Conservation (phyloP, 2,329 filamentous ascomycete species). For the Orbilia javanica region DNA sequence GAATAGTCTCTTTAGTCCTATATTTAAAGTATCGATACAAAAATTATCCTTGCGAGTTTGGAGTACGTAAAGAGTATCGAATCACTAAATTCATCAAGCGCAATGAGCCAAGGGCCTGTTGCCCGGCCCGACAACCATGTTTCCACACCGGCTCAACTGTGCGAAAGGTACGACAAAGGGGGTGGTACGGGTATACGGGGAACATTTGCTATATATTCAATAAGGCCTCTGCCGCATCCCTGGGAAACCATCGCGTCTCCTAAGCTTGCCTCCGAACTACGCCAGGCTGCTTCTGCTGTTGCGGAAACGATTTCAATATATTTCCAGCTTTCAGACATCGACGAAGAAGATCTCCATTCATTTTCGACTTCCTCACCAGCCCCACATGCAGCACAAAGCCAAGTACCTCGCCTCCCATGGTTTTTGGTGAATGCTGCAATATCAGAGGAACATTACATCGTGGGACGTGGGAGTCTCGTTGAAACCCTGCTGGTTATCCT, state of each 20-base stretch:
- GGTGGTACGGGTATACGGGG: constrained; percentile 28
- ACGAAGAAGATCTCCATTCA: constrained; percentile 27
- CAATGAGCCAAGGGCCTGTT: constrained; percentile 17
- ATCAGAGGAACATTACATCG: constrained; percentile 26
- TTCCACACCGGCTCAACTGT: constrained; percentile 39
- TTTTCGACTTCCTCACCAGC: constrained; percentile 27
- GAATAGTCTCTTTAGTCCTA: background rate
- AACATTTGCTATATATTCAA: constrained; percentile 44
- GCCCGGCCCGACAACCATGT: background rate
- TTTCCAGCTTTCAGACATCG: constrained; percentile 10
- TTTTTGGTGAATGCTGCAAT: constrained; percentile 48
- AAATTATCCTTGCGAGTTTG: background rate
- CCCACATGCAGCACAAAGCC: constrained; percentile 6
- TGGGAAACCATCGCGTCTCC: constrained; percentile 18
- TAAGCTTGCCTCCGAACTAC: background rate
- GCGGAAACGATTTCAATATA: constrained; percentile 35
- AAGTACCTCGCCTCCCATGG: constrained; percentile 33
- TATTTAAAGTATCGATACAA: background rate
- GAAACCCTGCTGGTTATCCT: constrained; percentile 40
- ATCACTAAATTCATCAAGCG: background rate
- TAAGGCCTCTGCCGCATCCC: constrained; percentile 14
- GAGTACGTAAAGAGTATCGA: no score
- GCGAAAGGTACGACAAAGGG: constrained; percentile 49
- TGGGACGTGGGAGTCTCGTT: constrained; percentile 7
- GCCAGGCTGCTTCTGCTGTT: constrained; percentile 9